Evolutionary conservation across 345 rosid genomes (phyloP).

Genomic region (Linum usitatissimum): DNA sequence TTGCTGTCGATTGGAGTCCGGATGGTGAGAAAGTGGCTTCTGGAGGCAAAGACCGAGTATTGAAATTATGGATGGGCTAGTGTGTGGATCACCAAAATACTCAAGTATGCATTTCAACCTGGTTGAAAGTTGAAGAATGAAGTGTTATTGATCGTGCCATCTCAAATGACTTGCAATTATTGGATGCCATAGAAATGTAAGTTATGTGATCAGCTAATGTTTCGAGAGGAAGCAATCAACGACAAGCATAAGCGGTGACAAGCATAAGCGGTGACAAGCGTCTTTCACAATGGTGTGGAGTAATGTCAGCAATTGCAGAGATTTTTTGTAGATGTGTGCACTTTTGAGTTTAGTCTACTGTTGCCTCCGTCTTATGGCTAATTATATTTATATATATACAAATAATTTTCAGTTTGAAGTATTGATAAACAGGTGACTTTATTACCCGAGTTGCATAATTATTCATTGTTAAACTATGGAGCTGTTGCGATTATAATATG

Average conservation of each 20-base stretch:
- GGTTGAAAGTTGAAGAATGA: not conserved
- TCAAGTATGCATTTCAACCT: not conserved
- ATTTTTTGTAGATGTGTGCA: not conserved
- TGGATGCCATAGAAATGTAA: not conserved
- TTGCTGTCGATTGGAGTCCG: constrained; percentile 97
- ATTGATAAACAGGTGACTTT: too few species aligned
- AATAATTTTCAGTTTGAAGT: too few species aligned
- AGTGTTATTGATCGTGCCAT: not conserved
- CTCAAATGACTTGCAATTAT: not conserved
- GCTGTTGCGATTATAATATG: too few species aligned
- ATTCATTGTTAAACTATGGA: too few species aligned
- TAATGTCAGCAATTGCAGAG: not conserved
- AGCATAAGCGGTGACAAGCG: not conserved
- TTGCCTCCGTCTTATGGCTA: too few species aligned
- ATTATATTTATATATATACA: too few species aligned
- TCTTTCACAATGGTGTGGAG: not conserved
- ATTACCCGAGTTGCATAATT: too few species aligned
- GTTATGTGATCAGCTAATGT: not conserved
- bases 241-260: not conserved
- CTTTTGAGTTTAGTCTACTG: too few species aligned
- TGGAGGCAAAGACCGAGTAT: constrained; percentile 79
- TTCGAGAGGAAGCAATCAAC: not conserved
- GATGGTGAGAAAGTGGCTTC: constrained; percentile 98
- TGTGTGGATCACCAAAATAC: constrained; percentile 1
- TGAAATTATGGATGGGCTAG: constrained; percentile 94